phyloP scores from a whole-genome alignment of 1,284 basidiomycete species.

The Tranzscheliella williamsii region DNA sequence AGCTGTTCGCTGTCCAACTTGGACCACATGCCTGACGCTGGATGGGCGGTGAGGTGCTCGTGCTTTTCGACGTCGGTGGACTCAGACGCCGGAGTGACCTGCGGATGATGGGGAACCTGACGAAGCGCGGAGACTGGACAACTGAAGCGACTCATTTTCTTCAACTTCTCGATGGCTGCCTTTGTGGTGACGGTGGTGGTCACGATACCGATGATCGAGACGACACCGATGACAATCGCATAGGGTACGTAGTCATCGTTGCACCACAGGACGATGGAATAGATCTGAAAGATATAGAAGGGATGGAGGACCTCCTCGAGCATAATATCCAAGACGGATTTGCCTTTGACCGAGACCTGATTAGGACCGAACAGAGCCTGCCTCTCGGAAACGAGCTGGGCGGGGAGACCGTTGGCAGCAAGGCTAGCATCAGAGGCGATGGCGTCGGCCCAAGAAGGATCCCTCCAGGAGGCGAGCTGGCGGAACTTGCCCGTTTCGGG shows the following conservation, averaged over 20 bases:
- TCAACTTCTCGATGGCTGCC: constrained; percentile 23
- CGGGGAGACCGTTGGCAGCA: constrained; percentile 7
- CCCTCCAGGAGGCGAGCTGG: constrained; percentile 26
- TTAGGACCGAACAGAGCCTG: constrained; percentile 37
- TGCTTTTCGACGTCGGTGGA: constrained; percentile 3
- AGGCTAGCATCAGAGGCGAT: constrained; percentile 1
- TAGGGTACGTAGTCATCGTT: constrained; percentile 41
- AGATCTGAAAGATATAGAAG: constrained; percentile 45
- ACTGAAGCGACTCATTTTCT: constrained; percentile 38
- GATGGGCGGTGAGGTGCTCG: not conserved
- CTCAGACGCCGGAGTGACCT: not conserved
- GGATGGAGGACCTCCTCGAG: constrained; percentile 42
- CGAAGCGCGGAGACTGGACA: constrained; percentile 22
- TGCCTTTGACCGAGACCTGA: constrained; percentile 30
- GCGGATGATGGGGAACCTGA: not conserved
- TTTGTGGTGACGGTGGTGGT: constrained; percentile 38
- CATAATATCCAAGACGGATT: constrained; percentile 17
- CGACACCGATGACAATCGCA: constrained; percentile 28
- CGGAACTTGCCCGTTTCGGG: constrained; percentile 26
- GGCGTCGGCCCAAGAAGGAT: constrained; percentile 6
- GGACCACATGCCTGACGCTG: not conserved
- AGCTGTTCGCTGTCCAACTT: constrained; percentile 22
- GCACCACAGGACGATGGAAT: constrained; percentile 37
- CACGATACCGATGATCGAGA: constrained; percentile 36
- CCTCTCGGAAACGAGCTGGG: constrained; percentile 2